Evolutionary conservation across 768 basidiomycete genomes (phyloP).

Genomic region (Strobilomyces echinocephalus): DNA sequence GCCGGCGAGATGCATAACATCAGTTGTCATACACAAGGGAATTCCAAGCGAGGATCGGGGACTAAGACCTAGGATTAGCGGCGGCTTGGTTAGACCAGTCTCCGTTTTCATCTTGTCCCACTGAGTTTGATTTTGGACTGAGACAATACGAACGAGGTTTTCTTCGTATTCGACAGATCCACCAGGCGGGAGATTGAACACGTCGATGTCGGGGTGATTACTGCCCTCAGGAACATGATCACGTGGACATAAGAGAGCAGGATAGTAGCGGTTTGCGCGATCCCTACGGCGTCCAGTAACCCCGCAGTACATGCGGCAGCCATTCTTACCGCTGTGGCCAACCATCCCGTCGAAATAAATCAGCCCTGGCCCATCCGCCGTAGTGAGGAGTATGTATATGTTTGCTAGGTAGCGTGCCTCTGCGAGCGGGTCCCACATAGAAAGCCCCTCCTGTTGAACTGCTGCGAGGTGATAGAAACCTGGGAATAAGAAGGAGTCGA

Average conservation of each 20-base stretch:
- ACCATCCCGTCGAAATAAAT: constrained; percentile 12
- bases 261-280: constrained; percentile 30
- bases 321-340: background rate
- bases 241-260: constrained; percentile 25
- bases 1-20: constrained; percentile 33
- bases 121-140: constrained; percentile 12
- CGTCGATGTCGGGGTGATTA: constrained; percentile 29
- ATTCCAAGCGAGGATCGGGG: constrained; percentile 20
- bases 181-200: constrained; percentile 11
- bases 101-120: constrained; percentile 25
- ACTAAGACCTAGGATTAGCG: constrained; percentile 33
- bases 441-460: background rate
- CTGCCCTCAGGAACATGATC: constrained; percentile 24
- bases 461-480: background rate
- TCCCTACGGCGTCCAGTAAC: constrained; percentile 19
- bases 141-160: background rate
- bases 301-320: constrained; percentile 17
- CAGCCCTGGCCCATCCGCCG: no score
- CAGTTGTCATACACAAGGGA: constrained; percentile 34
- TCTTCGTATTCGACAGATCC: constrained; percentile 2
- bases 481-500: background rate
- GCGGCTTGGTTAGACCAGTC: constrained; percentile 35
- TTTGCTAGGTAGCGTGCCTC: background rate
- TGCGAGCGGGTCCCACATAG: background rate
- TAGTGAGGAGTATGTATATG: background rate